These are phyloP conservation scores for Russula earlei DNA, from an alignment of 768 basidiomycete genomes.

Conservation along the genomic window DNA sequence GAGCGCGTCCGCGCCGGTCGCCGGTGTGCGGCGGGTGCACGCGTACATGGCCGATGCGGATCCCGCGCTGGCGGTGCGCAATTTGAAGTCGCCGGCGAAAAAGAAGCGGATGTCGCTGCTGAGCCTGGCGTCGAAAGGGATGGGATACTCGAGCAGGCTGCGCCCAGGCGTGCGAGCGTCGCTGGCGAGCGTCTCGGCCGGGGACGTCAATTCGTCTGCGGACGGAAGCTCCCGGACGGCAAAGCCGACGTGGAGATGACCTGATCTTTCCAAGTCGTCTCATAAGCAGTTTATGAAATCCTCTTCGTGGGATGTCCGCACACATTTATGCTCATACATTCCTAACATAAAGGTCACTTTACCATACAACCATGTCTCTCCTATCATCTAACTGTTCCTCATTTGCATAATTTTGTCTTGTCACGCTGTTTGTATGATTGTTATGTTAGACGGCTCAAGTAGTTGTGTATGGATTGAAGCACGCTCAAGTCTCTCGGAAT, in stretches of 20 bases:
- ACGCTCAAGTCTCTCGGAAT: neutral
- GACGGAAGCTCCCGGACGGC: slow-evolving; percentile 23
- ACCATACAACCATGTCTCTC: neutral
- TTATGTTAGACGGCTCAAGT: slow-evolving; percentile 1
- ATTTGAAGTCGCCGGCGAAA: slow-evolving; percentile 44
- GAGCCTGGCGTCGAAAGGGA: slow-evolving; percentile 26
- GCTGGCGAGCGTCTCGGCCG: slow-evolving; percentile 32
- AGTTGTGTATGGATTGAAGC: neutral
- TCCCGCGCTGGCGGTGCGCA: slow-evolving; percentile 17
- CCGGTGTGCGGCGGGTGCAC: slow-evolving; percentile 35
- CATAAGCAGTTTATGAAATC: slow-evolving; percentile 1
- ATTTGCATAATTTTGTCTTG: slow-evolving; percentile 1
- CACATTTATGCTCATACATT: slow-evolving; percentile 3
- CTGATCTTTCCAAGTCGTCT: neutral
- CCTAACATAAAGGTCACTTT: slow-evolving; percentile 3
- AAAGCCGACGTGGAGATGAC: slow-evolving; percentile 53
- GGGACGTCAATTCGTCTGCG: slow-evolving; percentile 40
- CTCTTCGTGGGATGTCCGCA: neutral
- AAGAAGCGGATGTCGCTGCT: slow-evolving; percentile 52
- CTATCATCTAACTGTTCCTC: slow-evolving; percentile 9
- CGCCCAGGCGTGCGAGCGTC: slow-evolving; percentile 21
- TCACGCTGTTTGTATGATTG: slow-evolving; percentile 16
- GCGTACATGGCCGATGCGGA: slow-evolving; percentile 25
- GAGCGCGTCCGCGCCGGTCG: slow-evolving; percentile 20
- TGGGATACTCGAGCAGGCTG: slow-evolving; percentile 23